These are phyloP conservation scores for Epichloe typhina DNA, from an alignment of 2,329 filamentous ascomycete species.

Conservation along the genomic window DNA sequence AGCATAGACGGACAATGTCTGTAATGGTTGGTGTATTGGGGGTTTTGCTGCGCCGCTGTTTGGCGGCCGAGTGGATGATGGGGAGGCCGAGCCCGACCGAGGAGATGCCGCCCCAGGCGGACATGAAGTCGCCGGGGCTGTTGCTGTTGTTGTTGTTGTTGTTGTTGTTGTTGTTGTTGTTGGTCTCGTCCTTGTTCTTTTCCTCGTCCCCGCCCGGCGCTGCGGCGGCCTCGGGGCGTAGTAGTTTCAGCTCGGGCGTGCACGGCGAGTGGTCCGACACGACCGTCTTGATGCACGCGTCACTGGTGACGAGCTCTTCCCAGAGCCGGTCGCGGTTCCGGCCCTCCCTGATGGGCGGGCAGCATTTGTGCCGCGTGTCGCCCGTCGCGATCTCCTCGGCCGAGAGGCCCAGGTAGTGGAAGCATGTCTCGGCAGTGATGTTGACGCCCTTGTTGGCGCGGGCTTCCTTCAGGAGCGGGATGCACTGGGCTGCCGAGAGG, in stretches of 20 bases:
- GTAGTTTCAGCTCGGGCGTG: conserved; percentile 83
- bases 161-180: not conserved
- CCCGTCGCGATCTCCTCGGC: conserved; percentile 72
- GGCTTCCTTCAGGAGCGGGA: conserved; percentile 66
- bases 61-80: conserved; percentile 72
- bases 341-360: conserved; percentile 74
- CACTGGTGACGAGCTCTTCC: conserved; percentile 57
- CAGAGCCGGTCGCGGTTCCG: conserved; percentile 77
- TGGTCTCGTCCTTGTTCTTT: not conserved
- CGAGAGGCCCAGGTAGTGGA: conserved; percentile 80
- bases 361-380: conserved; percentile 90
- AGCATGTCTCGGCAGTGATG: conserved; percentile 90
- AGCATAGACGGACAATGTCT: conserved; percentile 78
- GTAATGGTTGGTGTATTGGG: conserved; percentile 41
- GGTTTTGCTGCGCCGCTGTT: conserved; percentile 41
- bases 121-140: conserved; percentile 69
- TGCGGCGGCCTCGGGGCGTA: conserved; percentile 45
- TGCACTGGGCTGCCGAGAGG: conserved; percentile 76
- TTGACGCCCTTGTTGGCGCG: conserved; percentile 57
- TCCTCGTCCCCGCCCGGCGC: too few species aligned
- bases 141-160: not conserved
- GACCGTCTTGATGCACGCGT: conserved; percentile 79
- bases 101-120: conserved; percentile 91
- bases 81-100: conserved; percentile 86
- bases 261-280: conserved; percentile 95